These are phyloP conservation scores for Triticum dicoccoides DNA, from an alignment of 176 grass and related monocot species.

Conservation along the genomic window DNA sequence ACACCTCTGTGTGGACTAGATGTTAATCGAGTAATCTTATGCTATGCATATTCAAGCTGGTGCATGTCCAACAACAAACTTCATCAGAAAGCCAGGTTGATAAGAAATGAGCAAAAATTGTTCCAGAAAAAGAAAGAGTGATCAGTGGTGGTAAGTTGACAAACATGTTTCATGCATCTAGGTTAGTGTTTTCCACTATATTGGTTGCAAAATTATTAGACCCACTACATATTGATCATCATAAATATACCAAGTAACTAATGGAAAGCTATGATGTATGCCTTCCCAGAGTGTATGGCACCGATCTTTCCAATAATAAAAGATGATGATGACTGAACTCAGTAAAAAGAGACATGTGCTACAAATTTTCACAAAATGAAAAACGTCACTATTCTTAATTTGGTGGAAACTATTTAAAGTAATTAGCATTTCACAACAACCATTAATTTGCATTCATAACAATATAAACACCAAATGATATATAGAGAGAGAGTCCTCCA, in stretches of 20 bases:
- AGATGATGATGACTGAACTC: background rate
- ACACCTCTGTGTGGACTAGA: background rate
- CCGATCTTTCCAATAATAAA: background rate
- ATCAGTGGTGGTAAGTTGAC: background rate
- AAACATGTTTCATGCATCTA: constrained; percentile 2
- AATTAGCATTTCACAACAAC: background rate
- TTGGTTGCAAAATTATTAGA: constrained; percentile 4
- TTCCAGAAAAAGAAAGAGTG: background rate
- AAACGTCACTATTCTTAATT: background rate
- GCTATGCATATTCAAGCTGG: background rate
- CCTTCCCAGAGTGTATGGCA: background rate
- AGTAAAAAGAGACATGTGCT: background rate
- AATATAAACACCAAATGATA: background rate
- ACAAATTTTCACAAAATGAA: background rate
- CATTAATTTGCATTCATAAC: background rate
- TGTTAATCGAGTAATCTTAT: constrained; percentile 10
- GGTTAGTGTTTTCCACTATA: background rate
- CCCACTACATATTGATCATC: background rate
- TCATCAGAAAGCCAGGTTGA: background rate
- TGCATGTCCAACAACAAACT: background rate
- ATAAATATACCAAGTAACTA: background rate
- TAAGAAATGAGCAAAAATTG: background rate
- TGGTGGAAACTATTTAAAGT: background rate
- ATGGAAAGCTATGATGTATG: background rate
- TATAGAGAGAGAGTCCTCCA: too few species aligned